Conservation (phyloP, 1,139 yeast species). For the Magnusiomyces sp. region DNA sequence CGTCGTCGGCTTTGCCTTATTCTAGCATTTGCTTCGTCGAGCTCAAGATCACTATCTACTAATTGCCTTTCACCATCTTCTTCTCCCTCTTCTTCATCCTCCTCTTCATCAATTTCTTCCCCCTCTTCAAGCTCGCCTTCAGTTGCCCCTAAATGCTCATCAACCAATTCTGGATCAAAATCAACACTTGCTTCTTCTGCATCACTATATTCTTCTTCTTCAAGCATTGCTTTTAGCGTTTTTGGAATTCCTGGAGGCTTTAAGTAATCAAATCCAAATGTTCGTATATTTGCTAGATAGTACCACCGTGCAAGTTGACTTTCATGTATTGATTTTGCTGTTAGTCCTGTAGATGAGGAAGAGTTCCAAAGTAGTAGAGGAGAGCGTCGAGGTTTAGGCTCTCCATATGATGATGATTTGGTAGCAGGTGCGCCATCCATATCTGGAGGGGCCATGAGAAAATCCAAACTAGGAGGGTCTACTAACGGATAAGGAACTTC, state of each 20-base stretch:
- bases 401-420: background rate
- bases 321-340: slow-evolving; percentile 1
- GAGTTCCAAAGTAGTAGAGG: slow-evolving; percentile 4
- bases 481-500: background rate
- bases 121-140: slow-evolving; percentile 26
- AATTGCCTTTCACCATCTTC: background rate
- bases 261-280: slow-evolving; percentile 21
- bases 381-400: slow-evolving; percentile 1
- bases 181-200: slow-evolving; percentile 6
- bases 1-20: too few species aligned
- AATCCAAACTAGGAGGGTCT: background rate
- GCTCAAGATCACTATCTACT: too few species aligned
- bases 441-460: slow-evolving; percentile 4
- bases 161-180: slow-evolving; percentile 1
- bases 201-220: slow-evolving; percentile 13
- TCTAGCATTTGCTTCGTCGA: too few species aligned
- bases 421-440: background rate
- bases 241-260: slow-evolving; percentile 20
- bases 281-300: slow-evolving; percentile 17
- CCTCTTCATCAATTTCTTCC: slow-evolving; percentile 9
- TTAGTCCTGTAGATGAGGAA: background rate
- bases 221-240: slow-evolving; percentile 20
- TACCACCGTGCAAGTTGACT: slow-evolving; percentile 3
- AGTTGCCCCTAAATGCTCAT: background rate
- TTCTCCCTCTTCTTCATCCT: slow-evolving; percentile 12